Conservation (phyloP, 768 basidiomycete species). For the Suillus spraguei region DNA sequence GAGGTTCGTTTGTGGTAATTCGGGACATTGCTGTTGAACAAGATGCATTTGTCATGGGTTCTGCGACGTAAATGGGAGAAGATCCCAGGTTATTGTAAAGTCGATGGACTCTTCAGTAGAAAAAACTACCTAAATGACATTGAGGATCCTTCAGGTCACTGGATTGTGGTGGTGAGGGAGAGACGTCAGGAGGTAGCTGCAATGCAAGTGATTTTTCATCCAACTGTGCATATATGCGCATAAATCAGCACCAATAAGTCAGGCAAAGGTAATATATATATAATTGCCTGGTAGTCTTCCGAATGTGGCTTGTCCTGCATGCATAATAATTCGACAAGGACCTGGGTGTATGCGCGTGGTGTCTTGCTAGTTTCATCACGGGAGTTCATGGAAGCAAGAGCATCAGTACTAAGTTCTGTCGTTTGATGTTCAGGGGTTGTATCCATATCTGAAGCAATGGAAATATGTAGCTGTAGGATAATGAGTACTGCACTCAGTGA, state of each 20-base stretch:
- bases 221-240: slow-evolving; percentile 1
- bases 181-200: not conserved
- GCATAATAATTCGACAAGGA: not conserved
- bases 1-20: not conserved
- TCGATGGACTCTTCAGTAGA: not conserved
- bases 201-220: not conserved
- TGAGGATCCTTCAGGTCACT: not conserved
- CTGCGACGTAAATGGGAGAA: not conserved
- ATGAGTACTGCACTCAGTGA: not conserved
- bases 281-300: not conserved
- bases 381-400: not conserved
- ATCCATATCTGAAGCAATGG: slow-evolving; percentile 6
- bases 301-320: not conserved
- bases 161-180: not conserved
- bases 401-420: not conserved
- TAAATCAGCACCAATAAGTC: not conserved
- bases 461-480: not conserved
- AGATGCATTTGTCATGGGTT: not conserved
- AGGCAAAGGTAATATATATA: no score
- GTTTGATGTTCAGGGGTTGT: not conserved
- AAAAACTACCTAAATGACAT: not conserved
- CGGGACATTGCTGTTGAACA: not conserved
- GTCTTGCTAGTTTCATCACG: not conserved
- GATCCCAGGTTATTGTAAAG: not conserved
- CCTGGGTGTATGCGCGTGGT: not conserved